Evolutionary conservation across 768 basidiomycete genomes (phyloP).

Genomic region (Chiua virens): DNA sequence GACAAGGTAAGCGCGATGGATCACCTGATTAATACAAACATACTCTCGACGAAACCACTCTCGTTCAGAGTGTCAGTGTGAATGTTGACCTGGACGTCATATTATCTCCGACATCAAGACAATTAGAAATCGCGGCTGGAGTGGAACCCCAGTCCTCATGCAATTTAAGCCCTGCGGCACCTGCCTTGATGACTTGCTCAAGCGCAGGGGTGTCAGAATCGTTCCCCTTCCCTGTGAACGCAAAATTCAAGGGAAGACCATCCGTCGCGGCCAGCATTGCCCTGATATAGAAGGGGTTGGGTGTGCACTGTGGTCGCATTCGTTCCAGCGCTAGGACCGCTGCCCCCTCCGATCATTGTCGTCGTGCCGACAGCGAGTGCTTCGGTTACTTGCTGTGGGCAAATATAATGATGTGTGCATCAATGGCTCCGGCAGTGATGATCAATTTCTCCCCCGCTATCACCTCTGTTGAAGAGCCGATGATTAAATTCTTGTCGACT

Average conservation of each 20-base stretch:
- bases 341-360: slow-evolving; percentile 95
- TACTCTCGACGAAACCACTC: slow-evolving; percentile 94
- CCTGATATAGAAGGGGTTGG: slow-evolving; percentile 84
- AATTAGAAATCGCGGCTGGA: slow-evolving; percentile 75
- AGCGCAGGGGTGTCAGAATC: slow-evolving; percentile 75
- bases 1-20: slow-evolving; percentile 4
- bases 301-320: slow-evolving; percentile 92
- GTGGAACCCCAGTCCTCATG: slow-evolving; percentile 98
- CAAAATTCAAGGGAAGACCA: slow-evolving; percentile 86
- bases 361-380: slow-evolving; percentile 83
- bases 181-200: slow-evolving; percentile 79
- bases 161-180: slow-evolving; percentile 87
- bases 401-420: slow-evolving; percentile 93
- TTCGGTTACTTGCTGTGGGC: slow-evolving; percentile 88
- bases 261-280: slow-evolving; percentile 94
- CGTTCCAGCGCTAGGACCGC: slow-evolving; percentile 87
- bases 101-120: slow-evolving; percentile 82
- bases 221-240: slow-evolving; percentile 95
- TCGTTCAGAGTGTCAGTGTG: slow-evolving; percentile 98
- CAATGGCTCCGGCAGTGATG: slow-evolving; percentile 89
- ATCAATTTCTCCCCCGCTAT: slow-evolving; percentile 96
- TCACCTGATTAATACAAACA: slow-evolving; percentile 21
- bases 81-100: slow-evolving; percentile 94
- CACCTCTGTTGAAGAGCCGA: slow-evolving; percentile 92
- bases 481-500: slow-evolving; percentile 67